Evolutionary conservation across 2,329 filamentous ascomycete genomes (phyloP).

Genomic region (Colletotrichum liaoningense): DNA sequence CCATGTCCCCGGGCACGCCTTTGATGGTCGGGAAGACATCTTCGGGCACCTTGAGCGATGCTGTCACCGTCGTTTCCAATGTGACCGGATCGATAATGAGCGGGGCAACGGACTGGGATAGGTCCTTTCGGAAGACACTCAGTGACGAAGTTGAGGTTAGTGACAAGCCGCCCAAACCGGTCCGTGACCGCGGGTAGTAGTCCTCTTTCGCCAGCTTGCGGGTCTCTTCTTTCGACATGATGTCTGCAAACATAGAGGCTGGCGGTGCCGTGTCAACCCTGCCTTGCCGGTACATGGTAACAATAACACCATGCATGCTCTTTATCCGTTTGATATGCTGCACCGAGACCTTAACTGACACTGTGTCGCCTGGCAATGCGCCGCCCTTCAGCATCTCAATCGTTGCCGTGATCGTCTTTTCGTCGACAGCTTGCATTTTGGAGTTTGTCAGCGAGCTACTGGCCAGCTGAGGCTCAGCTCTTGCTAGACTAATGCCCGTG

Average conservation of each 20-base stretch:
- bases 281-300: conserved; percentile 91
- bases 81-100: conserved; percentile 87
- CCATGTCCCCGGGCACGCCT: conserved; percentile 90
- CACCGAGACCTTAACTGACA: conserved; percentile 84
- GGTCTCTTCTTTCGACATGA: conserved; percentile 70
- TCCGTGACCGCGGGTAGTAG: conserved; percentile 87
- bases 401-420: conserved; percentile 86
- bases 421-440: conserved; percentile 61
- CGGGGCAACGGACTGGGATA: conserved; percentile 89
- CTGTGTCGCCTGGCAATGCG: conserved; percentile 84
- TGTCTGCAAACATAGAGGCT: conserved; percentile 59
- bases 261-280: conserved; percentile 83
- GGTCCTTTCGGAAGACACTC: conserved; percentile 94
- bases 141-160: conserved; percentile 87
- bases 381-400: conserved; percentile 86
- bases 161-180: conserved; percentile 86
- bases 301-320: conserved; percentile 91
- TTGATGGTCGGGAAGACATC: conserved; percentile 93
- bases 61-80: conserved; percentile 82
- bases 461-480: conserved; percentile 31
- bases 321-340: conserved; percentile 91
- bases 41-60: conserved; percentile 87
- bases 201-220: conserved; percentile 82
- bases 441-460: conserved; percentile 55
- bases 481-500: conserved; percentile 66